These are phyloP conservation scores for Aspergillus pseudoviridinutans DNA, from an alignment of 2,329 filamentous ascomycete species.

Conservation along the genomic window DNA sequence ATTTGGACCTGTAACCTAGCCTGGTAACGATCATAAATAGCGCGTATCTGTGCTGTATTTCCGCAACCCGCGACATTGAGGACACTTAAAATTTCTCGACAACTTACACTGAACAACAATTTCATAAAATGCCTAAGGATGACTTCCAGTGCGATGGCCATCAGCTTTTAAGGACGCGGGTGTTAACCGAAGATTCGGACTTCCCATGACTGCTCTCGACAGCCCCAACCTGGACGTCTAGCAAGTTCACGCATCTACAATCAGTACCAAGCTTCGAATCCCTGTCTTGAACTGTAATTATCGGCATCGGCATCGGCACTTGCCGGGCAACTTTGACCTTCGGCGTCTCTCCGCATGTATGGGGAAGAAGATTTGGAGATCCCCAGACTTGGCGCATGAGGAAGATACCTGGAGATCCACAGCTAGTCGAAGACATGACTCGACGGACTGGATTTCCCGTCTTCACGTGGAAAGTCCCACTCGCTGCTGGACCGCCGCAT, in stretches of 20 bases:
- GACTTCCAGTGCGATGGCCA: no score
- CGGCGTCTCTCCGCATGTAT: conserved; percentile 6
- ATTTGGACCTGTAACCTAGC: background rate
- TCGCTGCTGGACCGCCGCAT: background rate
- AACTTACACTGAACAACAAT: no score
- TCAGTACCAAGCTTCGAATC: background rate
- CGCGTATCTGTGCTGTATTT: background rate
- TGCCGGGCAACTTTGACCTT: background rate
- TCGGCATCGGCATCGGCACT: background rate
- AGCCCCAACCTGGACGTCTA: background rate
- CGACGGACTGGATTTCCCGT: background rate
- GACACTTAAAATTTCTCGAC: background rate
- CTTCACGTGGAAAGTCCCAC: background rate
- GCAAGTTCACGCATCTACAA: background rate
- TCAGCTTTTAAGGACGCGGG: background rate
- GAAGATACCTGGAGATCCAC: background rate
- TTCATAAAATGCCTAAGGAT: background rate
- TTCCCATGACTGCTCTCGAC: background rate
- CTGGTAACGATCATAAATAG: background rate
- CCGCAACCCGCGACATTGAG: background rate
- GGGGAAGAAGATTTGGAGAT: conserved; percentile 5
- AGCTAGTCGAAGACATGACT: background rate
- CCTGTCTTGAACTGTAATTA: background rate
- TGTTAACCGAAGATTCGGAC: background rate
- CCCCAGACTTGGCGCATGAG: conserved; percentile 1